These are phyloP conservation scores for Magnusiomyces paraingens DNA, from an alignment of 1,139 yeast genomes.

Conservation along the genomic window DNA sequence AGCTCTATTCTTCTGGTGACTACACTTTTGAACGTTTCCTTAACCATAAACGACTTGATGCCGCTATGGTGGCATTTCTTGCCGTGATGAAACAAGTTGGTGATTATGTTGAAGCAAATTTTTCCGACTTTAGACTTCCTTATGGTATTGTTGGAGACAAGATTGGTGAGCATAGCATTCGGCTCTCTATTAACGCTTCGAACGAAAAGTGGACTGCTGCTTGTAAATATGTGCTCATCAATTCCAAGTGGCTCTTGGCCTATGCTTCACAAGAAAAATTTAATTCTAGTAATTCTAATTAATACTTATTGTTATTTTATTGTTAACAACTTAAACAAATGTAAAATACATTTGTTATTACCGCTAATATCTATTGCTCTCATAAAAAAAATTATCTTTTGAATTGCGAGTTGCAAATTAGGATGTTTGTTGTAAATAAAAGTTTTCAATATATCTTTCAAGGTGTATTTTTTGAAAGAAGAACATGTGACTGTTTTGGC, in stretches of 20 bases:
- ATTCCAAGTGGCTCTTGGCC: constrained; percentile 25
- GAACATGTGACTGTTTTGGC: too few species aligned
- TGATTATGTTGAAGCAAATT: constrained; percentile 41
- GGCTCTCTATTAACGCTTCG: constrained; percentile 54
- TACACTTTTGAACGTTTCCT: constrained; percentile 62
- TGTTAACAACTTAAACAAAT: too few species aligned
- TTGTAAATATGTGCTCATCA: constrained; percentile 72
- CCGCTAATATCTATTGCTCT: too few species aligned
- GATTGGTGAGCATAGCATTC: constrained; percentile 72
- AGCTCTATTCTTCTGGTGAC: constrained; percentile 59
- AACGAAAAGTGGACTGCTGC: constrained; percentile 88
- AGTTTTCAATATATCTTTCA: too few species aligned
- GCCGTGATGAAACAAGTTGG: constrained; percentile 58
- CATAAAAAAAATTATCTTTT: too few species aligned
- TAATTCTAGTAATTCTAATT: too few species aligned
- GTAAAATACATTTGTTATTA: too few species aligned
- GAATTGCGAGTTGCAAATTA: too few species aligned
- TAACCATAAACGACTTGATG: constrained; percentile 64
- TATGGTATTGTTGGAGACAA: constrained; percentile 57
- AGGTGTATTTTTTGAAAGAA: too few species aligned
- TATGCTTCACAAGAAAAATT: neutral
- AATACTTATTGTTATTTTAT: too few species aligned
- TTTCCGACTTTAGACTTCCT: constrained; percentile 62
- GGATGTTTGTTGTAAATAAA: too few species aligned
- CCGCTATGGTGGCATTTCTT: constrained; percentile 68